Base-by-base conservation (phyloP, 2,329 filamentous ascomycete genomes). In the Cercospora sp. region DNA sequence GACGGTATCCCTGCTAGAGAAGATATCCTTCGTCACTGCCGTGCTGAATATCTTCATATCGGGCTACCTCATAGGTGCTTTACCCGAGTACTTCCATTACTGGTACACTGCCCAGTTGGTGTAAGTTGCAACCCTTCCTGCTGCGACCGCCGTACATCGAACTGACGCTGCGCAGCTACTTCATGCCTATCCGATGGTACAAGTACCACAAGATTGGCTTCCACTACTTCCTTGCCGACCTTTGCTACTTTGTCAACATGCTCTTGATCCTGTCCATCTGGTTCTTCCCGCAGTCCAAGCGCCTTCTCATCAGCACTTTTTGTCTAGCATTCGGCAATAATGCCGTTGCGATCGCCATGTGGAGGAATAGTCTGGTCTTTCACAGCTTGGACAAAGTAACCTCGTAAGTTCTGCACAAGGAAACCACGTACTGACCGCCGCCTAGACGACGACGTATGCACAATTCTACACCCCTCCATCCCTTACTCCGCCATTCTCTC, bases 321-420 rank as follows among this genome's bases (percentile, higher is more conserved):
- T 98, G 95, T 76, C 85, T 99, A 37, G 92, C 94, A 9, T 96
- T 92, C 77, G 95, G 95, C 71, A 99, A 99, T 81, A 99, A 99
- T 78, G 95, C 95, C 21, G 89, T 97, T 58, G 95, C 95, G 12
- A 98, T 99, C 79, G 93, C 95, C 78, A 95, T 99, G 94, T 99
- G 95, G 95, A 89, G 95, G 71, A 99, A 99, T 80, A 97, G 94
- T 34, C 87, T 99, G 77, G 95, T 99, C 58, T 99, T 99, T 80
- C 95, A 99, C 84, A 97, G 93, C 77, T 89, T 99, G 81, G 95
- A 99, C 85, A 99, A 99, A 81, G 93, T 98, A 69, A 96, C 94
- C 12, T 95, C 92, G 78, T 89, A 80, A 61, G 66, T 66, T 32
- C 32, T 10, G 3, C 49, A 49, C 24, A 49, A 32, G 63, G 49